Conservation (phyloP, 148 eudicot species). For the Hydrangea macrophylla region DNA sequence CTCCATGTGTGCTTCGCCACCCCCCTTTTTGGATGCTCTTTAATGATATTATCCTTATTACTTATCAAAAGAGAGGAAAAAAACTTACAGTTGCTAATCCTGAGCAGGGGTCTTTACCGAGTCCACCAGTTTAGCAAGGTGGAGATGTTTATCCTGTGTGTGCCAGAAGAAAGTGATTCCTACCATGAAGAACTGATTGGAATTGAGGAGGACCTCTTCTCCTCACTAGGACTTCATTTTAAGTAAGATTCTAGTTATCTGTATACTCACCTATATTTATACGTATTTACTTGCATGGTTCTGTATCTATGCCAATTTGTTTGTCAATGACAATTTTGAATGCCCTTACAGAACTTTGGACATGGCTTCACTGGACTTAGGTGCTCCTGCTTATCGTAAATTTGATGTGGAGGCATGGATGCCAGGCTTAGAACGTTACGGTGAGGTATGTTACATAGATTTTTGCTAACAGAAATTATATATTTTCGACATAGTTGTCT, state of each 20-base stretch:
- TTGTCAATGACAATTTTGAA: neutral
- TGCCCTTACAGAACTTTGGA: constrained; percentile 68
- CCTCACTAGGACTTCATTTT: constrained; percentile 79
- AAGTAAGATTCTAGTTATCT: constrained; percentile 38
- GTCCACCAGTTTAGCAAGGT: constrained; percentile 96
- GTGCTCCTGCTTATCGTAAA: constrained; percentile 94
- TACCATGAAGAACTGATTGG: constrained; percentile 77
- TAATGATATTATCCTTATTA: no score
- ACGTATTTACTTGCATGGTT: neutral
- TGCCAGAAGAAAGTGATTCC: constrained; percentile 74
- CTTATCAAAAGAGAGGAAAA: no score
- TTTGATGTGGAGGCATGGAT: constrained; percentile 97
- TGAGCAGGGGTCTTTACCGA: constrained; percentile 82
- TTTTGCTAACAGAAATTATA: neutral
- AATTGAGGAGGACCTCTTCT: constrained; percentile 82
- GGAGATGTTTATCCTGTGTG: constrained; percentile 89
- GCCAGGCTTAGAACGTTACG: constrained; percentile 92
- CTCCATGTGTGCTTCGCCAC: no score
- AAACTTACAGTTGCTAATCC: constrained; percentile 17
- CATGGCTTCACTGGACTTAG: constrained; percentile 87
- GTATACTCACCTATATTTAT: neutral
- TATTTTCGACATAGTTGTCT: no score
- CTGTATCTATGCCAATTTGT: neutral
- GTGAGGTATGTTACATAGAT: constrained; percentile 57
- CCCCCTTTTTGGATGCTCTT: no score